phyloP scores from a whole-genome alignment of 495 filamentous ascomycete species.

The Gamarada debralockiae region DNA sequence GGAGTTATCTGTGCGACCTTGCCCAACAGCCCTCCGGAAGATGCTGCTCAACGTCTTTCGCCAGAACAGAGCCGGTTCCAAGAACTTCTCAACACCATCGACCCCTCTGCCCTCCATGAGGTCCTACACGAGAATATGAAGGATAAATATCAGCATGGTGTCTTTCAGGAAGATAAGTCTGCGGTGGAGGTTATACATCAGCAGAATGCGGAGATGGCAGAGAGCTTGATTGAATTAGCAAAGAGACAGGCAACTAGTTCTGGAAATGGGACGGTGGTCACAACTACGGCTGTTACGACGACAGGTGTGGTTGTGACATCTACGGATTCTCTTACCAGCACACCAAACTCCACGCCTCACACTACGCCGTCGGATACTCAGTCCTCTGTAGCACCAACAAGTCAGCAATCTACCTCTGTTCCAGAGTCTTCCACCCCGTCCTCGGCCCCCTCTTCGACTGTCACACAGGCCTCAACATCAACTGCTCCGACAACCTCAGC shows the following conservation, averaged over 20 bases:
- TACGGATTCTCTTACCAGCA: background rate
- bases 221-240: conserved; percentile 26
- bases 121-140: conserved; percentile 35
- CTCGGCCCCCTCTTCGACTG: background rate
- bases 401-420: background rate
- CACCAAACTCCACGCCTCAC: background rate
- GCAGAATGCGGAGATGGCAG: conserved; percentile 39
- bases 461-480: background rate
- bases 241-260: conserved; percentile 17
- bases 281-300: background rate
- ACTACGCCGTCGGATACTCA: background rate
- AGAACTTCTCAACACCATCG: conserved; percentile 35
- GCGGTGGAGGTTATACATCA: conserved; percentile 39
- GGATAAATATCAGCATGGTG: conserved; percentile 39
- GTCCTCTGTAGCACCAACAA: background rate
- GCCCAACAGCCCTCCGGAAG: background rate
- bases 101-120: conserved; percentile 35
- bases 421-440: background rate
- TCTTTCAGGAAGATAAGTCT: conserved; percentile 36
- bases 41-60: background rate
- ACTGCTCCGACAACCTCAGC: conserved; percentile 6
- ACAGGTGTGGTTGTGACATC: background rate
- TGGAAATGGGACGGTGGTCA: background rate
- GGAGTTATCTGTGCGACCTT: conserved; percentile 4
- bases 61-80: conserved; percentile 23